Evolutionary conservation across 768 basidiomycete species (phyloP), one percentile per base, ranked within the genome.

Genomic region (Boletus subcaerulescens): DNA sequence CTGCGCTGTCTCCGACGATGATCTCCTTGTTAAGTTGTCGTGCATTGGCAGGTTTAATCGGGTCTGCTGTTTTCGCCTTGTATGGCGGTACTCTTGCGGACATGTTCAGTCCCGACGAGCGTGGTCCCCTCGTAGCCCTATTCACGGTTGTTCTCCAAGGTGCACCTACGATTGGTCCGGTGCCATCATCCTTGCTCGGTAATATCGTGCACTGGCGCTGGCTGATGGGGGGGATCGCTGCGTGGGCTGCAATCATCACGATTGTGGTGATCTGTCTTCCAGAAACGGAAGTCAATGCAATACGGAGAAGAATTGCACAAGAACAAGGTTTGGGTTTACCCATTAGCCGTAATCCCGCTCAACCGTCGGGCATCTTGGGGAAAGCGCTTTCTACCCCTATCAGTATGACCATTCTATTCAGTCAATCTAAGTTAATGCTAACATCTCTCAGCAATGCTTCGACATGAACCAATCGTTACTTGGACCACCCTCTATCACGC

Each of bases 41-140:
- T 35, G 53, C 52, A 9, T 40, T 65, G n/a, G 56, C 55, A 10
- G 63, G 65, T n/a, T 29, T 67, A 0, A 39, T 63, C 5, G 63
- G 65, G 4, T 60, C 63, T 32, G 61, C 60, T 2, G 38, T 60
- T 36, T 65, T 67, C 20, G 43, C 66, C 5, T 38, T 63, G 13
- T 67, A 67, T n/a, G 65, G 65, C 10, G 62, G 65, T 17, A 54
- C 65, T 44, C 55, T 67, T 48, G 59, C 59, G 14, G 63, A 67
- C 42, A 54, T 67, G 59, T 67, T 67, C 45, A 26, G 33, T 22
- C 58, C 63, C 4, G 59, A 65, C 8, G 66, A 67, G 31, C 65
- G 66, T 33, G 59, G 59, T 3, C 45, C 61, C 13, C 52, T 67
- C 39, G 53, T 67, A 18, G 61, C 65, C 31, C 20, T 67, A 3